Percentiles rank a stretch among this genome's conserved stretches.
These are phyloP conservation scores for Daldinia sp. DNA, from an alignment of 2,329 filamentous ascomycete species.

Conservation along the genomic window DNA sequence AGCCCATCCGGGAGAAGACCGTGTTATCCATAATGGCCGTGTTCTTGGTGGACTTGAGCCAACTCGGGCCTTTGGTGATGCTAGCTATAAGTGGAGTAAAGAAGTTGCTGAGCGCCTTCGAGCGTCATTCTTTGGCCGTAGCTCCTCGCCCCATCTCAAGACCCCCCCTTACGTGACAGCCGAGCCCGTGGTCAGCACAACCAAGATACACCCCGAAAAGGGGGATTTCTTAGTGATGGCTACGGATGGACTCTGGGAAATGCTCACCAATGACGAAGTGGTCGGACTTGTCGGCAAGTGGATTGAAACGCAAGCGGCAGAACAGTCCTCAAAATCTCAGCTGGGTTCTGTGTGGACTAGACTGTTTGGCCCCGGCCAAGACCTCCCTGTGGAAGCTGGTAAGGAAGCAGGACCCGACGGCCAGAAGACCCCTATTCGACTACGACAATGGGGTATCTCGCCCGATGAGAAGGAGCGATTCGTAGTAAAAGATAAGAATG, in stretches of 20 bases:
- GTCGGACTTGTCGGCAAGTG: slow-evolving; percentile 96
- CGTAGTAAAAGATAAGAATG: slow-evolving; percentile 93
- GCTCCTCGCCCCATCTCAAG: slow-evolving; percentile 77
- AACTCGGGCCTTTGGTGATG: slow-evolving; percentile 93
- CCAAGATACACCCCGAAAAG: slow-evolving; percentile 85
- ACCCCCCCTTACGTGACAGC: slow-evolving; percentile 98
- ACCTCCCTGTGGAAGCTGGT: slow-evolving; percentile 78
- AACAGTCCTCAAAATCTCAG: slow-evolving; percentile 66
- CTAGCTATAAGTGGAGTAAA: slow-evolving; percentile 93
- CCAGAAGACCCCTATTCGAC: slow-evolving; percentile 85
- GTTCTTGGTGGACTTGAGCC: slow-evolving; percentile 93
- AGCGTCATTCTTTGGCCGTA: slow-evolving; percentile 85
- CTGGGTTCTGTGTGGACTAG: slow-evolving; percentile 74
- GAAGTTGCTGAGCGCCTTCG: slow-evolving; percentile 86
- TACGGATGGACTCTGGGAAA: slow-evolving; percentile 97
- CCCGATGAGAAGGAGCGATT: slow-evolving; percentile 81
- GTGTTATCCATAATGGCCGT: slow-evolving; percentile 87
- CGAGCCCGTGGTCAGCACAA: slow-evolving; percentile 93
- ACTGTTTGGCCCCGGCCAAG: slow-evolving; percentile 64
- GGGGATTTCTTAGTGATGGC: slow-evolving; percentile 97
- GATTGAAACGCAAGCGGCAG: slow-evolving; percentile 78
- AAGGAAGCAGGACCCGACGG: slow-evolving; percentile 64
- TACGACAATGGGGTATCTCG: slow-evolving; percentile 89
- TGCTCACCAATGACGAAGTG: slow-evolving; percentile 98
- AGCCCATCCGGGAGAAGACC: slow-evolving; percentile 87